A percentile compares a stretch with the other conserved stretches of the same genome.
These are phyloP conservation scores for Diaporthe humulicola DNA, from an alignment of 2,329 filamentous ascomycete species.

Conservation along the genomic window DNA sequence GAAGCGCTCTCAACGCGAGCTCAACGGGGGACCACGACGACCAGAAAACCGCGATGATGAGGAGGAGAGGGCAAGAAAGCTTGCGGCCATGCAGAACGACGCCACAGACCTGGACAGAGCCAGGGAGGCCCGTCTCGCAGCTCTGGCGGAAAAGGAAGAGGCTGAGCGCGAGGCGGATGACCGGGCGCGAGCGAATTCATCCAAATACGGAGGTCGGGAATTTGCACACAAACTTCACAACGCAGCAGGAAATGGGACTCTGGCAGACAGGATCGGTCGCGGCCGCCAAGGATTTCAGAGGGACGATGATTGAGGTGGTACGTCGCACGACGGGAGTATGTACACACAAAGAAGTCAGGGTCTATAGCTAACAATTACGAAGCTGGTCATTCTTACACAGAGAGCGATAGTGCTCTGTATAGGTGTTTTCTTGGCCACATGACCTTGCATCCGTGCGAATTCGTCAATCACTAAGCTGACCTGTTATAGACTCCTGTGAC, in stretches of 20 bases:
- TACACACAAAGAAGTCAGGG: not conserved
- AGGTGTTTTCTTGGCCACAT: not conserved
- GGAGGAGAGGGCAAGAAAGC: conserved; percentile 73
- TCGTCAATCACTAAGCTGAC: not conserved
- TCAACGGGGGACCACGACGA: conserved; percentile 22
- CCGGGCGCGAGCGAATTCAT: conserved; percentile 67
- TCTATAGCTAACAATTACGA: conserved; percentile 16
- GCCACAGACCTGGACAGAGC: conserved; percentile 79
- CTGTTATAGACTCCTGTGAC: not conserved
- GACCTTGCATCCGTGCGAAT: not conserved
- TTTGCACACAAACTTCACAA: conserved; percentile 76
- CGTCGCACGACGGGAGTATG: conserved; percentile 17
- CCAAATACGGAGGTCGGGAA: conserved; percentile 72
- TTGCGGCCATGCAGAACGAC: conserved; percentile 81
- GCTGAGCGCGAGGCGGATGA: conserved; percentile 77
- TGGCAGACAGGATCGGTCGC: conserved; percentile 66
- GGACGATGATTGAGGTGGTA: conserved; percentile 56
- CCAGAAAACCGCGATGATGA: conserved; percentile 51
- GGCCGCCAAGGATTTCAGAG: conserved; percentile 59
- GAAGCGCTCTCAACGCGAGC: conserved; percentile 36
- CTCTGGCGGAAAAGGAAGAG: conserved; percentile 75
- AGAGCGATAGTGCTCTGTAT: not conserved
- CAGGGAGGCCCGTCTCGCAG: conserved; percentile 75
- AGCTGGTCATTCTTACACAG: not conserved
- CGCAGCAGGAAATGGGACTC: conserved; percentile 64